phyloP scores from a whole-genome alignment of 2,329 filamentous ascomycete genomes.

The Phyllosticta capitalensis region DNA sequence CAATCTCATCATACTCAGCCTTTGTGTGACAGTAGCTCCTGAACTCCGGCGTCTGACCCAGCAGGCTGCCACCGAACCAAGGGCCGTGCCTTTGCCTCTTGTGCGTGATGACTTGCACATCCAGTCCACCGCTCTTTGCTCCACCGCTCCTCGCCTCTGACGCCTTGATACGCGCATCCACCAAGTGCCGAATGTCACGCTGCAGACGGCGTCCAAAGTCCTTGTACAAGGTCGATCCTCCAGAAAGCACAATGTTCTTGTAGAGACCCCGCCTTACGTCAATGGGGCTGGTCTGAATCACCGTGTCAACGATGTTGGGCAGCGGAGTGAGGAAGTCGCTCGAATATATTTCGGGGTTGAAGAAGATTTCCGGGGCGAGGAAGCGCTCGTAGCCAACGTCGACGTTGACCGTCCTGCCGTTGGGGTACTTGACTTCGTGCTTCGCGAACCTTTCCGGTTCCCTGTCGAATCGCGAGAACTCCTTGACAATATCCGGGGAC shows the following conservation, averaged over 20 bases:
- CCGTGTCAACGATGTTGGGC: slow-evolving; percentile 85
- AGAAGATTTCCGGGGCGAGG: slow-evolving; percentile 97
- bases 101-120: slow-evolving; percentile 95
- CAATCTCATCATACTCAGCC: slow-evolving; percentile 33
- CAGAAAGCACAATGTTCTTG: slow-evolving; percentile 98
- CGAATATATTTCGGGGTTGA: slow-evolving; percentile 99
- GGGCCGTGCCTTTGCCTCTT: slow-evolving; percentile 95
- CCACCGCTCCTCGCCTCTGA: slow-evolving; percentile 88
- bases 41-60: slow-evolving; percentile 97
- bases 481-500: slow-evolving; percentile 96
- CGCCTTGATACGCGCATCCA: slow-evolving; percentile 84
- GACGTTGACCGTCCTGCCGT: slow-evolving; percentile 73
- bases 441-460: slow-evolving; percentile 83
- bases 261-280: slow-evolving; percentile 94
- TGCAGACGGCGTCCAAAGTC: slow-evolving; percentile 95
- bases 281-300: slow-evolving; percentile 96
- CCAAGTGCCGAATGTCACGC: slow-evolving; percentile 91
- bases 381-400: slow-evolving; percentile 98
- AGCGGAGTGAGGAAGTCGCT: slow-evolving; percentile 96
- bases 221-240: slow-evolving; percentile 95
- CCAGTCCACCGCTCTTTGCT: slow-evolving; percentile 84
- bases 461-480: slow-evolving; percentile 87
- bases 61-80: slow-evolving; percentile 94
- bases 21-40: slow-evolving; percentile 91
- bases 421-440: slow-evolving; percentile 77